Conservation (phyloP, 305 asterid species). For the Fraxinus nigra region DNA sequence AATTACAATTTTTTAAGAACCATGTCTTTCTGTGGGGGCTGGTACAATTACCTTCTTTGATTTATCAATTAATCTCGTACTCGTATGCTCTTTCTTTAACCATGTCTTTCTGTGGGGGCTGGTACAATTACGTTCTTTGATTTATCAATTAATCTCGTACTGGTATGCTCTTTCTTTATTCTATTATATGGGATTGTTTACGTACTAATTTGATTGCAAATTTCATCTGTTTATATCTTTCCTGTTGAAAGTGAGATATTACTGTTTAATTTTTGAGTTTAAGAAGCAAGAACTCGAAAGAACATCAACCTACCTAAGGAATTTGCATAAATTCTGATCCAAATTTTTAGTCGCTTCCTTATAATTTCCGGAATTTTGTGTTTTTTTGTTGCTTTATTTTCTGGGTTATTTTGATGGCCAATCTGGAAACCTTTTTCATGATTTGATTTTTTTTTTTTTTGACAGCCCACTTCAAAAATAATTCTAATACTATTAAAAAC, state of each 20-base stretch:
- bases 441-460: background rate
- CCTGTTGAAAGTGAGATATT: background rate
- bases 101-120: conserved; percentile 12
- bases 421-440: background rate
- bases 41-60: conserved; percentile 7
- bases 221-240: background rate
- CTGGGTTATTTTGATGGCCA: background rate
- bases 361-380: background rate
- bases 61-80: background rate
- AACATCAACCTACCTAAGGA: background rate
- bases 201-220: background rate
- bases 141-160: background rate
- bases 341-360: background rate
- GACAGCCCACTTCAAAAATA: background rate
- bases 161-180: conserved; percentile 16
- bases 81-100: conserved; percentile 16
- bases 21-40: conserved; percentile 11
- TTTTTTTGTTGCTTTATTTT: background rate
- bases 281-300: conserved; percentile 1
- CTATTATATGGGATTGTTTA: background rate
- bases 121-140: conserved; percentile 6
- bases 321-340: background rate
- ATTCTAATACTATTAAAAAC: background rate
- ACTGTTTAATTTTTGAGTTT: conserved; percentile 6
- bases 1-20: background rate